phyloP scores from a whole-genome alignment of 2,329 filamentous ascomycete species.

The Grosmannia clavigera region DNA sequence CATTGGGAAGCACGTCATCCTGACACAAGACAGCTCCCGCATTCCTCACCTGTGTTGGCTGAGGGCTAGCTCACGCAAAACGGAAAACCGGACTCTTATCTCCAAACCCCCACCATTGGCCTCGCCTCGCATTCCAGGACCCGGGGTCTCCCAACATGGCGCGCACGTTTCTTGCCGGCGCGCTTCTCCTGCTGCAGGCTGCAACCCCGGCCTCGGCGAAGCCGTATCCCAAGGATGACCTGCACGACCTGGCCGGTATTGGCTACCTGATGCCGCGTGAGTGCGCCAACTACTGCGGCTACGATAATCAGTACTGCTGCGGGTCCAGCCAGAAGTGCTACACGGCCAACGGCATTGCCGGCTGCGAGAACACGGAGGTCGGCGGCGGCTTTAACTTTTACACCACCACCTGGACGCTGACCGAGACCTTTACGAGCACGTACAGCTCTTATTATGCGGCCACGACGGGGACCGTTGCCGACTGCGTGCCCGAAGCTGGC shows the following conservation, averaged over 20 bases:
- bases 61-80: not conserved
- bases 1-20: not conserved
- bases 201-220: constrained; percentile 23
- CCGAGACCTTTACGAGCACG: constrained; percentile 47
- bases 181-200: not conserved
- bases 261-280: constrained; percentile 36
- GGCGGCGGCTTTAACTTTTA: constrained; percentile 22
- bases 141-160: not conserved
- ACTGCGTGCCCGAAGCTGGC: constrained; percentile 36
- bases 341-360: constrained; percentile 37
- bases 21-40: not conserved
- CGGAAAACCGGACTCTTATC: not conserved
- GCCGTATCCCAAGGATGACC: constrained; percentile 37
- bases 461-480: constrained; percentile 22
- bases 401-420: constrained; percentile 50
- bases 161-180: not conserved
- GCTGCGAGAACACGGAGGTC: constrained; percentile 28
- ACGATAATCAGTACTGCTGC: constrained; percentile 44
- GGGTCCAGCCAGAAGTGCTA: constrained; percentile 34
- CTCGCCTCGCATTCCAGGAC: not conserved
- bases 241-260: constrained; percentile 32
- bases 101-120: not conserved
- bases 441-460: constrained; percentile 36
- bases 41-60: not conserved
- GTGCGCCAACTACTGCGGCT: constrained; percentile 42